Base-by-base conservation (phyloP, 1,284 basidiomycete species). In the Ceratobasidium sp. region DNA sequence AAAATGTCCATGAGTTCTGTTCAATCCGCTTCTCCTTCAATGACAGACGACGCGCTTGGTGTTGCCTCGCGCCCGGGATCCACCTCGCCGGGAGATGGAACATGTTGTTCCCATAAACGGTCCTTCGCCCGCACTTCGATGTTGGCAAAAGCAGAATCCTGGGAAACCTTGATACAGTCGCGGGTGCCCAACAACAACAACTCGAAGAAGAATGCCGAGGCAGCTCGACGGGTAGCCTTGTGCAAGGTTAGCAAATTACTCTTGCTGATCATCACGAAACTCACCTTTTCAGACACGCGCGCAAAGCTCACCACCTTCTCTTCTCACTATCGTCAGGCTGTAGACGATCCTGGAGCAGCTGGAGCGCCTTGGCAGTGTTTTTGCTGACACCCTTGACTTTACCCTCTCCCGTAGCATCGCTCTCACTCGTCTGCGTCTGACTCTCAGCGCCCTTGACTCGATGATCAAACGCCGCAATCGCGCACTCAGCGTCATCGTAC, bases 161-260 rank as follows among this genome's bases (percentile, higher is more conserved):
- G 96, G 17, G 87, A 80, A 54, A 98, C 80, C 74, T 89, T 87
- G 74, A 99, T 82, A 76, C 91, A 93, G 77, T 98, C 95, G 49
- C 93, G 89, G 0, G 96, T 98, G 8, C 93, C 91, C 1, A 99
- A 86, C 2, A 98, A 93, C 32, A 99, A 88, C 62, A 98, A 80
- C 79, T 99, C 96, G 76, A 98, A 99, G 84, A 99, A 99, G 84
- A 99, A 98, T 1, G 93, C 89, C 0, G 95, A 88, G 0, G 96
- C 94, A 2, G 95, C 96, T 52, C 94, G 88, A 62, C 93, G 89
- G 7, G 92, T 91, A 7, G 94, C 93, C 87, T 95, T 73, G 0
- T 52, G 31, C 20, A 49, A n/a, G n/a, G 56, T 2, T 20, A 74
- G 71, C 65, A 56, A 53, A 38, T 56, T 49, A 64, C 47, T 29